Base-by-base conservation (phyloP, 1,139 yeast genomes). In the Debaryomyces udenii region DNA sequence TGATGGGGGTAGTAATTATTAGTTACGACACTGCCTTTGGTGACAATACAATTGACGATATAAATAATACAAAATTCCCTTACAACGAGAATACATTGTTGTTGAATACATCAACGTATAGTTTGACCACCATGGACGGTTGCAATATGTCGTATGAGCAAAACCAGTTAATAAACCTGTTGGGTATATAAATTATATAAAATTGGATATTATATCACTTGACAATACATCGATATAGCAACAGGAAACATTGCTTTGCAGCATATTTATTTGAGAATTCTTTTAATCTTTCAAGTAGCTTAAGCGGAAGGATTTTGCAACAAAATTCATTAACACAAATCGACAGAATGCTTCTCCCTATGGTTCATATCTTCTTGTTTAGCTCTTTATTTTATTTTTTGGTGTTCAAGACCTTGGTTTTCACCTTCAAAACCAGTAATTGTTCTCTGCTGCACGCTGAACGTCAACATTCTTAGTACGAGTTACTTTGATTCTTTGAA, bases 1-100 rank as follows among this genome's bases (percentile, higher is more conserved):
- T 73, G 39, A 47, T 62, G 35, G 78, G 78, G 1, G 78, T 72
- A 20, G 62, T 71, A 3, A 52, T 65, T 6, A 65, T 73, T 17
- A 69, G 76, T 47, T 71, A 76, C 75, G 76, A 70, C 46, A 61
- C 73, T 45, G 71, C 74, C 2, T 56, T 65, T 45, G 64, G 61
- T 1, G 47, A 44, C 17, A 27, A 20, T 18, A 20, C 27, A 3
- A 42, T 37, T 10, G 34, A 30, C 15, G 30, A 23, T 15, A 43
- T 57, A 20, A 34, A 57, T 11, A 49, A 53, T 31, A 50, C 47
- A 45, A 58, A 57, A 30, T 59, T 59, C 44, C 63, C 63, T 16
- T 59, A 58, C 37, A 52, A 40, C 20, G 55, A 53, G 22, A 31
- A 37, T 34, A 24, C 37, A 3, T 16, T 15, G 6, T 24, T 27